Evolutionary conservation across 2,329 filamentous ascomycete species (phyloP), one percentile per base, ranked within the genome.

Genomic region (Talaromyces amestolkiae): DNA sequence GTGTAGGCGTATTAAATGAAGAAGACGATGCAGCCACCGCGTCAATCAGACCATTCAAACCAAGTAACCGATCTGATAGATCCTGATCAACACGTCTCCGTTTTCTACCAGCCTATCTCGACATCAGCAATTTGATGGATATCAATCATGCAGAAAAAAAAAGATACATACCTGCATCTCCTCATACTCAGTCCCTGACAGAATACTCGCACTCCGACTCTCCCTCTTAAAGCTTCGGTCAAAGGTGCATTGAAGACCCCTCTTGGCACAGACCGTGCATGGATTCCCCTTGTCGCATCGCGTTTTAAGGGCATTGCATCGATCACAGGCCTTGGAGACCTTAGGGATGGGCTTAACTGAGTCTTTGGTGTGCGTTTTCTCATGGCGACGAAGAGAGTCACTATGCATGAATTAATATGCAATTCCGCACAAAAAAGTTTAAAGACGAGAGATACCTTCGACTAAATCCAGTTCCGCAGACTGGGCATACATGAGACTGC

Each of bases 221-320:
- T 56, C 24, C 27, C 41, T 43, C 49, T 66, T 54, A 7, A 53
- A 39, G 17, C 10, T 51, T 39, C 64, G 37, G 5, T 67, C 43
- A 35, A 69, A 66, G 3, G 68, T 67, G 41, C 68, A 69, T 13
- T 17, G 33, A 15, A 66, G 35, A 3, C 65, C 65, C 31, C 43
- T 63, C 17, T 63, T 58, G 8, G 37, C 39, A 60, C 68, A 69
- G 19, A 56, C 19, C 5, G 47, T 33, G 31, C 68, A 69, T 7
- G 68, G 68, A 9, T 41, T 37, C 1, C 33, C 31, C 9, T 67
- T 66, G 15, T 69, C 67, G 27, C 68, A 69, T 37, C 59, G 64
- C 6, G 65, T 53, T 58, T 67, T 68, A 13, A 60, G 33, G 10
- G 41, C 22, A 19, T 65, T 61, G 47, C 68, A 69, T 15, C 61